Base-by-base conservation (phyloP, 768 basidiomycete genomes). In the Leccinum uliginosum region DNA sequence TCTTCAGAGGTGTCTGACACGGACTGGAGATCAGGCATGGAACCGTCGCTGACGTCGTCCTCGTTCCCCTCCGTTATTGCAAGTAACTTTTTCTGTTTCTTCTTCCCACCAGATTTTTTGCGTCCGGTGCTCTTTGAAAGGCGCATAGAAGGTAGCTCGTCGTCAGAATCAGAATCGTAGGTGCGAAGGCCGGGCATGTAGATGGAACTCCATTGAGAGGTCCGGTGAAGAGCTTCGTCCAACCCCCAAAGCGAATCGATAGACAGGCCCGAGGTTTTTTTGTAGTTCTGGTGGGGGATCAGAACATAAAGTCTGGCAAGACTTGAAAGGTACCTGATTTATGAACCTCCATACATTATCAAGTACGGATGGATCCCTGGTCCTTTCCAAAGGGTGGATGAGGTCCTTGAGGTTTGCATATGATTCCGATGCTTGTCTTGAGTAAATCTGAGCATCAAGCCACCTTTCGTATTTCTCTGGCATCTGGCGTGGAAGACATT, bases 211-310 rank as follows among this genome's bases (percentile, higher is more conserved):
- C 88, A 92, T 58, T 83, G 82, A 26, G 89, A 85, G 4, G 73
- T 73, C 53, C 76, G 75, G 32, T 76, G 66, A 15, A 82, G 73
- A 2, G 79, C 78, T 45, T 78, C 81, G 15, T 76, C 73, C 29
- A 91, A 67, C 8, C 78, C 74, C 89, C 89, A 91, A 17, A 90
- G 75, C 0, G 73, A 70, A 64, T 90, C 85, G 38, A 88, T 77
- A 54, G 78, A 75, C 58, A 78, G 71, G 15, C 83, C 84, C 8
- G 82, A 79, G 6, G 73, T 66, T 9, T 65, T 56, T 62, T 76
- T 72, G 62, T 87, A 89, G 63, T 85, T 89, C 88, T 90, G 38
- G 19, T 50, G 56, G 34, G 48, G n/a, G 65, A 51, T 58, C 35
- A 56, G 62, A 49, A 50, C 14, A 46, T 14, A n/a, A 8, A 11